Percentiles rank a stretch among this genome's conserved stretches.
Conservation (phyloP, 441 rosid genomes). For the Daphne laureola region DNA sequence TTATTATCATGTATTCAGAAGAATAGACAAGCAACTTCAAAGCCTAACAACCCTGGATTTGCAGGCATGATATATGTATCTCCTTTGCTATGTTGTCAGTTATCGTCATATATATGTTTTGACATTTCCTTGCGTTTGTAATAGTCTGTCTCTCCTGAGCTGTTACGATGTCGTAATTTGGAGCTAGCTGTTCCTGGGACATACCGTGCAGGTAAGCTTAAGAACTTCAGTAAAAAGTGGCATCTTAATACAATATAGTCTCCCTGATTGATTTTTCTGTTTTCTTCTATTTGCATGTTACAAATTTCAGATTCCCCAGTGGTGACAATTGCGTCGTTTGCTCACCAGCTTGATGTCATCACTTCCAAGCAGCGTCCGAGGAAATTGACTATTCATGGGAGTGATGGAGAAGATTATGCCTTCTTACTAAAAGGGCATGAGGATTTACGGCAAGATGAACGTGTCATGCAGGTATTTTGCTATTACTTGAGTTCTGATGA, state of each 20-base stretch:
- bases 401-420: constrained; percentile 89
- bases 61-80: constrained; percentile 49
- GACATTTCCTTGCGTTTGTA: constrained; percentile 19
- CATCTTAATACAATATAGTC: constrained; percentile 9
- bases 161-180: constrained; percentile 79
- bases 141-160: constrained; percentile 96
- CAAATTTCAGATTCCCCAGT: constrained; percentile 66
- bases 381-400: constrained; percentile 94
- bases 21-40: constrained; percentile 95
- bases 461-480: constrained; percentile 91
- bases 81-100: constrained; percentile 1
- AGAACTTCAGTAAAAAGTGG: constrained; percentile 3
- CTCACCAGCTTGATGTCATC: constrained; percentile 86
- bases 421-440: constrained; percentile 98
- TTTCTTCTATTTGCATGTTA: too few species aligned
- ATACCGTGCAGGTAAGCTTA: constrained; percentile 72
- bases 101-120: constrained; percentile 14
- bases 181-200: constrained; percentile 99
- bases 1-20: constrained; percentile 90
- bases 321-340: constrained; percentile 88
- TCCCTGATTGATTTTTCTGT: constrained; percentile 11
- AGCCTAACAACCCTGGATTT: constrained; percentile 88
- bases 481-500: constrained; percentile 8
- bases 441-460: constrained; percentile 99
- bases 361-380: constrained; percentile 96